These are phyloP conservation scores for Globisporangium sylvaticum DNA, from an alignment of 352 stramenopile species.

Conservation along the genomic window DNA sequence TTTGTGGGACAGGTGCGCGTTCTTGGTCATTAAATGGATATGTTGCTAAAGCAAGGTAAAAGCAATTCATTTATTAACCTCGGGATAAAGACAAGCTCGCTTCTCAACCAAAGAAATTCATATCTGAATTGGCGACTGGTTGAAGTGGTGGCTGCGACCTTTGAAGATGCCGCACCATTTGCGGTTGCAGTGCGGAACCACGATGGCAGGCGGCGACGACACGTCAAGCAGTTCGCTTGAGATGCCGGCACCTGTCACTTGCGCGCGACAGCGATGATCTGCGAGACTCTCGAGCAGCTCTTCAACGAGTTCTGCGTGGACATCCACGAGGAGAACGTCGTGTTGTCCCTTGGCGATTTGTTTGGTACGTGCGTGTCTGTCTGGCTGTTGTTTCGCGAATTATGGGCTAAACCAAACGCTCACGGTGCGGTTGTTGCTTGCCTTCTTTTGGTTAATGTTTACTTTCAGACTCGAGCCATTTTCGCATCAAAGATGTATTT, in stretches of 20 bases:
- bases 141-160: conserved; percentile 1
- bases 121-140: neutral
- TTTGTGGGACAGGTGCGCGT: neutral
- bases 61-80: neutral
- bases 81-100: neutral
- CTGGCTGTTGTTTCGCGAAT: neutral
- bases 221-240: neutral
- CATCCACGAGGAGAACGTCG: conserved; percentile 48
- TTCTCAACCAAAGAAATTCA: neutral
- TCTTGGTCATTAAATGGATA: neutral
- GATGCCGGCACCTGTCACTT: neutral
- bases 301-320: conserved; percentile 67
- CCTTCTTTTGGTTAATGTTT: neutral
- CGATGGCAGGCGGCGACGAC: neutral
- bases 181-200: neutral
- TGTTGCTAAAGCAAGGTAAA: neutral
- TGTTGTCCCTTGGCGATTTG: conserved; percentile 67
- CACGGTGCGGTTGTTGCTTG: neutral
- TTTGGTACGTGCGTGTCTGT: conserved; percentile 37
- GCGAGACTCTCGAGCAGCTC: conserved; percentile 45
- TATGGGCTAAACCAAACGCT: neutral
- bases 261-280: conserved; percentile 32
- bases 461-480: conserved; percentile 55
- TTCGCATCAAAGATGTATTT: conserved; percentile 58
- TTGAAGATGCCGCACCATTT: neutral